Conservation (phyloP, 345 rosid species). For the Eucalyptus dawsonii region DNA sequence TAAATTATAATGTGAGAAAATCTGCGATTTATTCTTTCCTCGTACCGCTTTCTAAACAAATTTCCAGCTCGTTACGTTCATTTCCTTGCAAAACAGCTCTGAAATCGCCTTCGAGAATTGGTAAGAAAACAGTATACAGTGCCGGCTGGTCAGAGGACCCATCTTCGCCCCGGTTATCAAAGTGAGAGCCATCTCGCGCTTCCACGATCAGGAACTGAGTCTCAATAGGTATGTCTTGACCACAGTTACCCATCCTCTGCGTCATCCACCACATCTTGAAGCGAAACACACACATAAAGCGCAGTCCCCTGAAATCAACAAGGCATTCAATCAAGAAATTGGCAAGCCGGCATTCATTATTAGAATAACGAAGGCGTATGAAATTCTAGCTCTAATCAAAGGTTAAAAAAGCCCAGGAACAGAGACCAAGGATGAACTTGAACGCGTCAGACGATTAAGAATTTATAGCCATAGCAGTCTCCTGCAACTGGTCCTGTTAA, state of each 20-base stretch:
- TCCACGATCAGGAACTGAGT: slow-evolving; percentile 53
- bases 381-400: background rate
- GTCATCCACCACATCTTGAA: slow-evolving; percentile 85
- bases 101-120: slow-evolving; percentile 58
- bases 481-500: background rate
- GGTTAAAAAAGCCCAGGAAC: background rate
- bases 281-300: slow-evolving; percentile 54
- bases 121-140: slow-evolving; percentile 35
- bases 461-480: background rate
- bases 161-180: slow-evolving; percentile 3
- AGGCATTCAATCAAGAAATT: background rate
- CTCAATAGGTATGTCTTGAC: slow-evolving; percentile 52
- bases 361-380: background rate
- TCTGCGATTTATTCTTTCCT: background rate
- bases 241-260: slow-evolving; percentile 52
- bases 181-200: slow-evolving; percentile 25
- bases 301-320: slow-evolving; percentile 34
- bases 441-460: background rate
- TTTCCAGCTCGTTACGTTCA: slow-evolving; percentile 42
- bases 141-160: slow-evolving; percentile 4
- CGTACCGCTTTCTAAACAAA: slow-evolving; percentile 59
- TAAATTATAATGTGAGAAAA: background rate
- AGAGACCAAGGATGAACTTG: background rate
- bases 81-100: slow-evolving; percentile 64
- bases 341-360: background rate